These are phyloP conservation scores for Phytophthora melonis DNA, from an alignment of 352 stramenopile species.

Conservation along the genomic window DNA sequence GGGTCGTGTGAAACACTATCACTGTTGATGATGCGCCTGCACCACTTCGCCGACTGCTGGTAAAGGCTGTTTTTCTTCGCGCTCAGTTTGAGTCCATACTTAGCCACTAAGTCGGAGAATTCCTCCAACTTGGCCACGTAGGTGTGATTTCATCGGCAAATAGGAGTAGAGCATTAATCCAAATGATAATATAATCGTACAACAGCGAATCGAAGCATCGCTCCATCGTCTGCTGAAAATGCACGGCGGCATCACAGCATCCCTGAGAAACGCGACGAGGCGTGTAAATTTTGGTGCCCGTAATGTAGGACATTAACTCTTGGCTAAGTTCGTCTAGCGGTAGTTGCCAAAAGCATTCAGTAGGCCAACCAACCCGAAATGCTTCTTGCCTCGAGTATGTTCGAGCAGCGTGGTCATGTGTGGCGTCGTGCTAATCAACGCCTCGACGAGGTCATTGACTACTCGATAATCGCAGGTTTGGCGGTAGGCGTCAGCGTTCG, in stretches of 20 bases:
- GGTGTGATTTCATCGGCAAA: constrained; percentile 26
- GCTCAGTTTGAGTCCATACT: constrained; percentile 6
- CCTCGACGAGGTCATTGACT: constrained; percentile 5
- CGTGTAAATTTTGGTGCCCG: constrained; percentile 28
- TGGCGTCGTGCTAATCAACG: not conserved
- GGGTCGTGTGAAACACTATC: not conserved
- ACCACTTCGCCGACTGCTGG: not conserved
- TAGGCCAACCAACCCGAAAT: constrained; percentile 21
- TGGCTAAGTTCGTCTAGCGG: constrained; percentile 2
- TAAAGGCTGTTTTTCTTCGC: not conserved
- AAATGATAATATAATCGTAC: constrained; percentile 25
- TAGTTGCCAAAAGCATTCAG: constrained; percentile 11
- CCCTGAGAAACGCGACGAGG: constrained; percentile 20
- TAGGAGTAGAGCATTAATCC: constrained; percentile 41
- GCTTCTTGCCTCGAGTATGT: constrained; percentile 1
- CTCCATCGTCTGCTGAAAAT: constrained; percentile 23
- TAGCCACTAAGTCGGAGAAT: constrained; percentile 29
- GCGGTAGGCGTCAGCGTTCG: not conserved
- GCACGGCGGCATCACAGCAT: constrained; percentile 5
- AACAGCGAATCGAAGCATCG: constrained; percentile 10
- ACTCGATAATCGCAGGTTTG: not conserved
- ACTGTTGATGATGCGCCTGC: not conserved
- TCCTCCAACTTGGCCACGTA: constrained; percentile 36
- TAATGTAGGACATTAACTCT: constrained; percentile 28
- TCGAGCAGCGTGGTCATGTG: not conserved